Base-by-base conservation (phyloP, 2,329 filamentous ascomycete genomes). In the Purpureocillium lavendulum region DNA sequence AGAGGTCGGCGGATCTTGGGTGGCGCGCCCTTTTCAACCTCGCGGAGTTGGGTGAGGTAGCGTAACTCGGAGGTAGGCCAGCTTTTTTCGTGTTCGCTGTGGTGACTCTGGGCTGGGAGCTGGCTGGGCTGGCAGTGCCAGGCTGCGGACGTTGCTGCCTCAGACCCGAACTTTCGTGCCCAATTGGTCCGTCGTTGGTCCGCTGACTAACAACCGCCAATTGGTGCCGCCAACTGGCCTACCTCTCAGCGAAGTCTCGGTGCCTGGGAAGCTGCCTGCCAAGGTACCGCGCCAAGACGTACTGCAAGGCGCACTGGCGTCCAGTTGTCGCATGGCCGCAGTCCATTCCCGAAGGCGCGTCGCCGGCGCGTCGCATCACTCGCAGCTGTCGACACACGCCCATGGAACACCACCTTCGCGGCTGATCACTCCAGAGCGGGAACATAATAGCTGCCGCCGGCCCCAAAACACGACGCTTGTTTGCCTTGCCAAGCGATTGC, bases 21-120 rank as follows among this genome's bases (percentile, higher is more conserved):
- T 44, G 41, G 40, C 40, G 45, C 53, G 50, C 55, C 50, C 53
- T 57, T 56, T 51, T 54, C 51, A 47, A 51, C 50, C 51, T 56
- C 45, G 36, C 46, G 34, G 42, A 33, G 33, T 38, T 33, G 38
- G 38, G 26, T 36, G 39, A 36, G 38, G 26, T 36, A 37, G 36
- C 36, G 29, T 31, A 31, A 14, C 16, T 17, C 21, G 35, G 42
- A 40, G 38, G 40, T 29, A 32, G 35, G 53, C 53, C 49, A 52
- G 52, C 53, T 59, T 60, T 59, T 59, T 57, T 55, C 35, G 33
- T 39, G 37, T 26, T 26, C 21, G 21, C 21, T 10, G 42, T 50
- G 30, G 36, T 45, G 51, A 26, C 21, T 26, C 21, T 26, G 21
- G 21, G 21, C 21, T 26, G 21, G 21, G n/a, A n/a, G 21, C 21